Evolutionary conservation across 2,329 filamentous ascomycete species (phyloP).

Genomic region (Davidsoniella eucalypti): DNA sequence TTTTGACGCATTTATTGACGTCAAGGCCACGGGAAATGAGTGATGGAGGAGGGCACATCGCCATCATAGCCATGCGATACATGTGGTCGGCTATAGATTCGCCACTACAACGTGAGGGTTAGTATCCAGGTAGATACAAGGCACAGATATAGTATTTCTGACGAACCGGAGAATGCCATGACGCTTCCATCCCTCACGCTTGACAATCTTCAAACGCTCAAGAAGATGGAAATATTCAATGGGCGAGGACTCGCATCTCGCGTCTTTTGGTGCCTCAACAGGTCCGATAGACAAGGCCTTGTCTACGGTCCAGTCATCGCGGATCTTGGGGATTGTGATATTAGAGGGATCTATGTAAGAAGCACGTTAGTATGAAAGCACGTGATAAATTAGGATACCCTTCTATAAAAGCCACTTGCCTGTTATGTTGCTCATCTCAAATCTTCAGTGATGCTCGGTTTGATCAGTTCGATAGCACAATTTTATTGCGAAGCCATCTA

Average conservation of each 20-base stretch:
- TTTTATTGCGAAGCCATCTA: no score
- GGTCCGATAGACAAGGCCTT: slow-evolving; percentile 13
- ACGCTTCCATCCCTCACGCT: slow-evolving; percentile 87
- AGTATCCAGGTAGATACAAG: not conserved
- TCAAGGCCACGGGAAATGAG: slow-evolving; percentile 53
- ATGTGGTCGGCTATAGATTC: slow-evolving; percentile 97
- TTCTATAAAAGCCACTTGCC: not conserved
- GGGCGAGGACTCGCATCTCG: slow-evolving; percentile 48
- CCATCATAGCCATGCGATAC: slow-evolving; percentile 98
- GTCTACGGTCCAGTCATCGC: slow-evolving; percentile 16
- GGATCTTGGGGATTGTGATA: slow-evolving; percentile 15
- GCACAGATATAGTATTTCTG: no score
- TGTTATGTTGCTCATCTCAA: not conserved
- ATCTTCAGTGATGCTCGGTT: not conserved
- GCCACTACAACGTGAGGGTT: slow-evolving; percentile 29
- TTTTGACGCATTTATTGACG: slow-evolving; percentile 71
- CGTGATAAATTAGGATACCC: not conserved
- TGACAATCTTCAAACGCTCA: slow-evolving; percentile 86
- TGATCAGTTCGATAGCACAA: no score
- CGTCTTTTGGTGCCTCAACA: slow-evolving; percentile 26
- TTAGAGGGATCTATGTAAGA: slow-evolving; percentile 15
- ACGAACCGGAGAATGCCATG: slow-evolving; percentile 53
- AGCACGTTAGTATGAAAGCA: not conserved
- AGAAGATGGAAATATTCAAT: slow-evolving; percentile 89
- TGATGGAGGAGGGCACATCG: slow-evolving; percentile 70